Evolutionary conservation across 2,329 filamentous ascomycete species (phyloP), one percentile per base, ranked within the genome.

Genomic region (Seiridium cupressi): DNA sequence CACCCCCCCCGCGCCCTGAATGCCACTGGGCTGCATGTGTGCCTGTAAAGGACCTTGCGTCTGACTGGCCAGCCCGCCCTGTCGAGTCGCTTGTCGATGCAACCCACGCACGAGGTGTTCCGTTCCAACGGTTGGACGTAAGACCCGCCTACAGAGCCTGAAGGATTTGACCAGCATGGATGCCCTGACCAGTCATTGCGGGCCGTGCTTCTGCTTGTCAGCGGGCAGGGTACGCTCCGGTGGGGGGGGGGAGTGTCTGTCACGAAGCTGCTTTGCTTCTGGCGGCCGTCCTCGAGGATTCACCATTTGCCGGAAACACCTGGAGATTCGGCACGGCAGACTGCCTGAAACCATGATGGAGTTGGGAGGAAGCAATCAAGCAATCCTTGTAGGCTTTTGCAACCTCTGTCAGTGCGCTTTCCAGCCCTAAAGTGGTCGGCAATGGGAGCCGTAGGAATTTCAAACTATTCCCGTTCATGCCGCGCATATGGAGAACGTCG

Each of bases 141-240:
- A 59, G 31, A 59, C 49, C 57, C 36, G 18, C 47, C 32, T 53
- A 59, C 49, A 47, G 57, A 59, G 42, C 47, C 47, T 59, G 57
- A 59, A 59, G 57, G 57, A 59, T 59, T 59, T 34, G 47, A 35
- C 49, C 42, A 59, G 35, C 57, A 54, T 53, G 49, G 57, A 36
- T 44, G 10, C 48, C 46, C 55, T 48, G 34, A 35, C 31, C 44
- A 40, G 13, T 44, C 9, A 18, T n/a, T 44, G 26, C 57, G 40
- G 57, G 47, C 48, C 57, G 48, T 34, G 48, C 48, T 59, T 44
- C 49, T 49, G 55, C 55, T 31, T 26, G 55, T 48, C 42, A 44
- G 32, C 42, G 40, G 26, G 34, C 9, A 26, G 32, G 42, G 36
- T 46, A 38, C 42, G 53, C 36, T 31, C 26, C 32, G n/a, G 34